A percentile compares a stretch with the other conserved stretches of the same genome.
These are phyloP conservation scores for Nicotiana sylvestris DNA, from an alignment of 257 asterid genomes.

Conservation along the genomic window DNA sequence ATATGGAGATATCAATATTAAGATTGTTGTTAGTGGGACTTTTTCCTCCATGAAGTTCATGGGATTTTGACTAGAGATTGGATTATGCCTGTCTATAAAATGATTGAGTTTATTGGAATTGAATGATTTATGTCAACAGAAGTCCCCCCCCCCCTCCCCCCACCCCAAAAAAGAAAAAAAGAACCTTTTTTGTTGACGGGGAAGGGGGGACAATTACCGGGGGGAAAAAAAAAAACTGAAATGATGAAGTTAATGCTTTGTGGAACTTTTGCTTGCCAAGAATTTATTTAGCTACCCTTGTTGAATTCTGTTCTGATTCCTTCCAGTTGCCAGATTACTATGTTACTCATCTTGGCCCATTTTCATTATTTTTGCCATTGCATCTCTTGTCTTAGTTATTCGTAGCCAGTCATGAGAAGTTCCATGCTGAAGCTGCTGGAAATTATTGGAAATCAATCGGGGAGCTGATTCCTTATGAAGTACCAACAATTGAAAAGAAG, in stretches of 20 bases:
- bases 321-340: neutral
- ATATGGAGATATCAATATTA: too few species aligned
- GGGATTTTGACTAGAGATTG: too few species aligned
- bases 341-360: neutral
- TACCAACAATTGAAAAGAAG: constrained; percentile 50
- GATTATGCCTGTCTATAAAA: too few species aligned
- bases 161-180: too few species aligned
- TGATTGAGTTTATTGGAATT: neutral
- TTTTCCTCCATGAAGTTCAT: neutral
- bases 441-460: constrained; percentile 85
- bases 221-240: too few species aligned
- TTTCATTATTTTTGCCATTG: neutral
- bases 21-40: neutral
- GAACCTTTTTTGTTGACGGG: too few species aligned
- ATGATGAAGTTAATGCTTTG: neutral
- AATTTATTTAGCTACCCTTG: neutral
- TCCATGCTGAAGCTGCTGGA: constrained; percentile 75
- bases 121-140: too few species aligned
- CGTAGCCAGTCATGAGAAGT: constrained; percentile 55
- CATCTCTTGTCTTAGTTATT: constrained; percentile 38
- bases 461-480: constrained; percentile 77
- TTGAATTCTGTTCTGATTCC: neutral
- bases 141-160: too few species aligned
- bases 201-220: too few species aligned
- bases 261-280: too few species aligned